These are phyloP conservation scores for Pythium apleroticum DNA, from an alignment of 352 stramenopile genomes.

Conservation along the genomic window DNA sequence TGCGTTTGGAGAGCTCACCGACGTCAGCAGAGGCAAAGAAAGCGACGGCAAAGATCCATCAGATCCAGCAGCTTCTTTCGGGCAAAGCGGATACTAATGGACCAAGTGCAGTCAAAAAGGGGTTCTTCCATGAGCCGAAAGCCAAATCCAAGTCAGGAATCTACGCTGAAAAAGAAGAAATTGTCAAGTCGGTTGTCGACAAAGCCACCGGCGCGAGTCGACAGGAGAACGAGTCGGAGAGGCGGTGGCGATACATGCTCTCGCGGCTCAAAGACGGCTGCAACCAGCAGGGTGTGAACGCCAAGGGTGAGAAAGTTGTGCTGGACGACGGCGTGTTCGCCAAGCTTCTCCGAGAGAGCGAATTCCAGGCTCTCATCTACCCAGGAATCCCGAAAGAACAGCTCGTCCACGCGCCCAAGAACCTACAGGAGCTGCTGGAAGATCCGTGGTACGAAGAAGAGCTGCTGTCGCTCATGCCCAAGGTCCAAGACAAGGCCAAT, in stretches of 20 bases:
- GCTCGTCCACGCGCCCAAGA: constrained; percentile 63
- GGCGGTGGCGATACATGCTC: constrained; percentile 69
- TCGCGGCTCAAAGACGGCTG: constrained; percentile 59
- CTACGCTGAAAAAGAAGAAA: constrained; percentile 66
- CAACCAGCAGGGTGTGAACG: constrained; percentile 52
- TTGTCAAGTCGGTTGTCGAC: constrained; percentile 34
- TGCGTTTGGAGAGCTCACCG: constrained; percentile 59
- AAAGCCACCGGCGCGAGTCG: constrained; percentile 19
- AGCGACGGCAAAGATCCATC: constrained; percentile 30
- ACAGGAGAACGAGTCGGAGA: constrained; percentile 35
- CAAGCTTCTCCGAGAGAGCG: constrained; percentile 58
- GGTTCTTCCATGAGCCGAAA: constrained; percentile 42
- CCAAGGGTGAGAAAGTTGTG: constrained; percentile 53
- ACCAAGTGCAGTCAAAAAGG: constrained; percentile 34
- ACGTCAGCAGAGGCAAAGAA: constrained; percentile 47
- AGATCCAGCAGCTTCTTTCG: constrained; percentile 14
- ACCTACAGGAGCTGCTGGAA: constrained; percentile 66
- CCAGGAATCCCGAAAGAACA: constrained; percentile 72
- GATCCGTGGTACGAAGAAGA: constrained; percentile 84
- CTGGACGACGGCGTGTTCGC: constrained; percentile 82
- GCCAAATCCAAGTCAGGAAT: constrained; percentile 38
- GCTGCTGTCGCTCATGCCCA: constrained; percentile 77
- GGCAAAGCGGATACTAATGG: constrained; percentile 1
- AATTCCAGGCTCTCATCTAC: constrained; percentile 82
- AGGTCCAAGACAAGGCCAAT: constrained; percentile 70